Base-by-base conservation (phyloP, 2,329 filamentous ascomycete species). In the Colletotrichum theobromicola region DNA sequence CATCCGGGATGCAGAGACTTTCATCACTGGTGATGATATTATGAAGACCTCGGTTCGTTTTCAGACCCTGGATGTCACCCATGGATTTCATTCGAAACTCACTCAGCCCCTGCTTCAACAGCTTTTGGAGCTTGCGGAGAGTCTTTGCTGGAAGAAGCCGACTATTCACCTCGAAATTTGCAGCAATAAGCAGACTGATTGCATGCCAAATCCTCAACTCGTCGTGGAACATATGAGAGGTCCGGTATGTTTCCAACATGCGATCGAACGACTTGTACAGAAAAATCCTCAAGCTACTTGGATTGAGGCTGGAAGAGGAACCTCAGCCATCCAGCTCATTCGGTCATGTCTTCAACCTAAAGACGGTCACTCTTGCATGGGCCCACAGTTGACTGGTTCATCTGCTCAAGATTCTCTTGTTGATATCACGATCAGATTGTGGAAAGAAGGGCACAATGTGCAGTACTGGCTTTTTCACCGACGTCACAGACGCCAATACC, bases 281-380 rank as follows among this genome's bases (percentile, higher is more conserved):
- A 63, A 77, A 18, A 74, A 79, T 18, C 78, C 79, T 2, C 65
- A 69, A 0, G 76, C 75, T 46, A 70, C 81, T 21, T 84, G 79
- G 78, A 71, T 85, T 7, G 84, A 85, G 62, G 81, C 81, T 5
- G 83, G 83, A 8, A 80, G 80, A 1, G 77, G 76, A 12, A 82
- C 83, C 0, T 81, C 82, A 1, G 79, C 85, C 7, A 81, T 81
- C 0, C 26, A 72, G 8, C 84, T 86, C 81, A 80, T 79, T 1
- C 74, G 46, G 3, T 28, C 15, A 35, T 67, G 62, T n/a, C 5
- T 30, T 4, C 26, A 53, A 13, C 0, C 3, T 8, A 12, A 61
- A 15, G 18, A 32, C 5, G 18, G 16, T 5, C 42, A 73, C 7
- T 42, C 30, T 0, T 57, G 50, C 18, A 26, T 78, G 24, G 24